phyloP scores from a whole-genome alignment of 192 early-diverging fungal genomes.

The Mortierella alpina region DNA sequence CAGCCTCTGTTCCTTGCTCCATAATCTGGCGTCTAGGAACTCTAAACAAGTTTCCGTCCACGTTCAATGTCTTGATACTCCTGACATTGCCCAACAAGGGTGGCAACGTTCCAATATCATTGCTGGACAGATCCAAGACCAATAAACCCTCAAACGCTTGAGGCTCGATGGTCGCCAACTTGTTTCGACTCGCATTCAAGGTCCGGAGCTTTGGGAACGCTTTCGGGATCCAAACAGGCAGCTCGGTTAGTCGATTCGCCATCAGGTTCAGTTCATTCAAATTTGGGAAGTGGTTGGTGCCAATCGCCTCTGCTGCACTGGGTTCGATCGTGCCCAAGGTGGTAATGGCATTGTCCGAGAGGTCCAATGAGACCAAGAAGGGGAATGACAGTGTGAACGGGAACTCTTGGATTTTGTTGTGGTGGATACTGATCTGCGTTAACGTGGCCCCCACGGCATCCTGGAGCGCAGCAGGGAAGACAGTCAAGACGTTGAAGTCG shows the following conservation, averaged over 20 bases:
- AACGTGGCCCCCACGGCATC: conserved; percentile 40
- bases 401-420: conserved; percentile 62
- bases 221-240: conserved; percentile 54
- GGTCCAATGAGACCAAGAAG: conserved; percentile 49
- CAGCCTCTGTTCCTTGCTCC: conserved; percentile 62
- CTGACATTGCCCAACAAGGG: conserved; percentile 59
- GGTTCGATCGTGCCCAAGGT: neutral
- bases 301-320: conserved; percentile 11
- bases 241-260: conserved; percentile 42
- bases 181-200: conserved; percentile 56
- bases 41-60: conserved; percentile 68
- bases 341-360: conserved; percentile 60
- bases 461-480: conserved; percentile 30
- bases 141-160: conserved; percentile 56
- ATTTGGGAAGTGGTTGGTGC: conserved; percentile 53
- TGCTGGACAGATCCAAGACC: conserved; percentile 64
- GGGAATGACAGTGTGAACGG: conserved; percentile 54
- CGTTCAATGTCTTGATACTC: conserved; percentile 55
- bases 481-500: conserved; percentile 47
- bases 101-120: conserved; percentile 64
- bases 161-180: conserved; percentile 53
- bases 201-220: conserved; percentile 57
- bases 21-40: conserved; percentile 62
- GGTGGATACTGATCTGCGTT: conserved; percentile 59
- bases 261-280: conserved; percentile 56